A percentile compares a stretch with the other conserved stretches of the same genome.
Evolutionary conservation across 306 rosid genomes (phyloP).

Genomic region (Ceratonia siliqua): DNA sequence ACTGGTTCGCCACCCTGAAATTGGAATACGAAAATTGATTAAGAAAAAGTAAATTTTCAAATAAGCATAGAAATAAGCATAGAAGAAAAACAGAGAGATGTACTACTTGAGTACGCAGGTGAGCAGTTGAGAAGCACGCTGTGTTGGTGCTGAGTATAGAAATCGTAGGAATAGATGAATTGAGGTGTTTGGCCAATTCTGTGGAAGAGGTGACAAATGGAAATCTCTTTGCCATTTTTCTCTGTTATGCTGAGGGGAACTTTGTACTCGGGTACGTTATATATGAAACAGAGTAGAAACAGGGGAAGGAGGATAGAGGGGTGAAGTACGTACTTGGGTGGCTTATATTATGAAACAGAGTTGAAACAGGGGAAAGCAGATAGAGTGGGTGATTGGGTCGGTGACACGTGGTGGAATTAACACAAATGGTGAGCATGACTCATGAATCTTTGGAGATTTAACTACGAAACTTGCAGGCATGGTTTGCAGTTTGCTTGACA

Average conservation of each 20-base stretch:
- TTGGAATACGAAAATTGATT: too few relatives aligned
- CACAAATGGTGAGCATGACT: slow-evolving; percentile 13
- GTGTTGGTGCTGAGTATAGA: not conserved
- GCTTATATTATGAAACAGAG: not conserved
- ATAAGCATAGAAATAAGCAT: not conserved
- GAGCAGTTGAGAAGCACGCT: slow-evolving; percentile 38
- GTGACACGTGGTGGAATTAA: slow-evolving; percentile 35
- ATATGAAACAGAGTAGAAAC: not conserved
- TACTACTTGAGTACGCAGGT: slow-evolving; percentile 32
- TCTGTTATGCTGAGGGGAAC: too few relatives aligned
- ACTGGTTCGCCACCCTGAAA: slow-evolving; percentile 33
- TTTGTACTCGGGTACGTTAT: not conserved
- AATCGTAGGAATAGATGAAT: slow-evolving; percentile 21
- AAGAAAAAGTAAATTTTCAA: too few relatives aligned
- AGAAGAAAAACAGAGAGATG: not conserved
- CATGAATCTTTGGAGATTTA: slow-evolving; percentile 2
- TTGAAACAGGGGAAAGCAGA: not conserved
- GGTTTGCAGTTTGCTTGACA: not conserved
- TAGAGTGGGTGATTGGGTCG: not conserved
- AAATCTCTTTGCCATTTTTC: slow-evolving; percentile 46
- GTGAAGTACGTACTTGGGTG: not conserved
- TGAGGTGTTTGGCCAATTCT: slow-evolving; percentile 27
- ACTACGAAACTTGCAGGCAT: not conserved
- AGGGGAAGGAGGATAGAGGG: not conserved
- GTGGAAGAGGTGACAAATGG: slow-evolving; percentile 13